Conservation (phyloP, 148 eudicot genomes). For the Selenicereus undatus region DNA sequence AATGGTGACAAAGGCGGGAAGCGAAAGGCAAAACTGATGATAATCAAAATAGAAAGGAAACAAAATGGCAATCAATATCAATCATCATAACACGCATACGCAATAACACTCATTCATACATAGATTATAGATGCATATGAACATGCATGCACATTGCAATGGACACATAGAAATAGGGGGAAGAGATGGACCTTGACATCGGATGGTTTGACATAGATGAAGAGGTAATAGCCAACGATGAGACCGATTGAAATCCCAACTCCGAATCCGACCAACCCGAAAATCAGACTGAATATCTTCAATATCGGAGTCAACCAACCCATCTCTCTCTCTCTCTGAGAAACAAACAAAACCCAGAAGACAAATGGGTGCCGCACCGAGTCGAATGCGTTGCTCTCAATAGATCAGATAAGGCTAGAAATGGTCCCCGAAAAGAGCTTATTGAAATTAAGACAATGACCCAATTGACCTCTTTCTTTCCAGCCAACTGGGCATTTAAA, state of each 20-base stretch:
- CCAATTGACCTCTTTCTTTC: background rate
- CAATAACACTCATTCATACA: background rate
- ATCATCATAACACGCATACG: background rate
- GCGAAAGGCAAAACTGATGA: no score
- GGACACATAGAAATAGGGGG: background rate
- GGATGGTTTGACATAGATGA: conserved; percentile 62
- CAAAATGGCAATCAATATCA: background rate
- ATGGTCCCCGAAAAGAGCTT: background rate
- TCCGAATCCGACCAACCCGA: conserved; percentile 75
- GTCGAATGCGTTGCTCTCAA: background rate
- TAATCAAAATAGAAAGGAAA: background rate
- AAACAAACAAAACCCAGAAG: background rate
- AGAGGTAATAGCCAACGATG: conserved; percentile 62
- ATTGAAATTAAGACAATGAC: background rate
- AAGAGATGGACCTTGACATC: conserved; percentile 57
- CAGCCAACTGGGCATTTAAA: background rate
- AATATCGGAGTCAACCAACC: conserved; percentile 35
- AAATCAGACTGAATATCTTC: conserved; percentile 46
- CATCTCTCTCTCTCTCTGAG: conserved; percentile 32
- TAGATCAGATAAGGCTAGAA: background rate
- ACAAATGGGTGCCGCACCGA: background rate
- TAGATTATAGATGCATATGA: background rate
- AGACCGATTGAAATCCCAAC: conserved; percentile 68
- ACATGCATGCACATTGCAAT: background rate
- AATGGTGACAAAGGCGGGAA: no score